These are phyloP conservation scores for Diaporthe amygdali DNA, from an alignment of 2,329 filamentous ascomycete species.

Conservation along the genomic window DNA sequence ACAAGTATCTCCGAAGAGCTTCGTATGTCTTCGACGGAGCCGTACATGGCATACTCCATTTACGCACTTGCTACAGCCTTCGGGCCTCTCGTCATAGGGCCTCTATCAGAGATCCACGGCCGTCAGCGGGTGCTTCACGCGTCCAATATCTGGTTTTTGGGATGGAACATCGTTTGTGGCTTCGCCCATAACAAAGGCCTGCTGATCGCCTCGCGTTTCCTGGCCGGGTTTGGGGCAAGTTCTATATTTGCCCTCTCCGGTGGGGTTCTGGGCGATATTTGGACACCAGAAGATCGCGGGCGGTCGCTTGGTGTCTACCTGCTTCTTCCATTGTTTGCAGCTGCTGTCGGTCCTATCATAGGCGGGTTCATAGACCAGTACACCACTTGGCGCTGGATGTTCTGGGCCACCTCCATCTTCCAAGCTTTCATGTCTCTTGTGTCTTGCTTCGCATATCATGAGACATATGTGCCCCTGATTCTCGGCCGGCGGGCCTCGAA, in stretches of 20 bases:
- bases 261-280: slow-evolving; percentile 53
- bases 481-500: slow-evolving; percentile 28
- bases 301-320: slow-evolving; percentile 43
- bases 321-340: slow-evolving; percentile 45
- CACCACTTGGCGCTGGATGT: slow-evolving; percentile 49
- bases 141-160: slow-evolving; percentile 54
- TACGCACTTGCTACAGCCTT: slow-evolving; percentile 49
- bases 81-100: slow-evolving; percentile 48
- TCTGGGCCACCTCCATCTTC: slow-evolving; percentile 48
- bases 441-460: slow-evolving; percentile 38
- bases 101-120: slow-evolving; percentile 55
- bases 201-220: slow-evolving; percentile 50
- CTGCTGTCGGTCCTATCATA: slow-evolving; percentile 44
- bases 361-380: slow-evolving; percentile 44
- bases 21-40: slow-evolving; percentile 50
- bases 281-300: slow-evolving; percentile 50
- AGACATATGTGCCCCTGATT: slow-evolving; percentile 44
- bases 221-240: slow-evolving; percentile 54
- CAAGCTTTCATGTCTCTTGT: slow-evolving; percentile 42
- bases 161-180: slow-evolving; percentile 53
- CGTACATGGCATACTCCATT: slow-evolving; percentile 52
- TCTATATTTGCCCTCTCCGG: slow-evolving; percentile 50
- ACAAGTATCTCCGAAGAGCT: slow-evolving; percentile 55
- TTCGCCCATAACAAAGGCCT: slow-evolving; percentile 42
- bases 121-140: slow-evolving; percentile 45